phyloP scores from a whole-genome alignment of 2,329 filamentous ascomycete genomes.

The Botrytis sinoallii region DNA sequence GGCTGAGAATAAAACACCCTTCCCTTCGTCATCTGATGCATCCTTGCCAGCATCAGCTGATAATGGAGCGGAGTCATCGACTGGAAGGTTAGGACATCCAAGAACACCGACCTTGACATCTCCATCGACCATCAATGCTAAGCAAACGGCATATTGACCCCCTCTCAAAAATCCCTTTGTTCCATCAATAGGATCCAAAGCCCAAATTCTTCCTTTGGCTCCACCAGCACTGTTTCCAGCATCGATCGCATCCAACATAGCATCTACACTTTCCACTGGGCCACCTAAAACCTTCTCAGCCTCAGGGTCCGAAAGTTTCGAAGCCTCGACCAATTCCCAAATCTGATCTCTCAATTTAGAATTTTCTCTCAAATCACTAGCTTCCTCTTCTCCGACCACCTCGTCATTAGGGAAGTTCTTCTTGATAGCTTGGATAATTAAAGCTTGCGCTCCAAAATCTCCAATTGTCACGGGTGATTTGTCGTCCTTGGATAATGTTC shows the following conservation, averaged over 20 bases:
- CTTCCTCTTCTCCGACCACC: slow-evolving; percentile 94
- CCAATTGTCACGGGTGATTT: slow-evolving; percentile 96
- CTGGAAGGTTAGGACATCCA: slow-evolving; percentile 90
- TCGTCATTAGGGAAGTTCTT: slow-evolving; percentile 87
- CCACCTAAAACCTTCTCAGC: slow-evolving; percentile 69
- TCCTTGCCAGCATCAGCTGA: slow-evolving; percentile 70
- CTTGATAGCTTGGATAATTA: slow-evolving; percentile 88
- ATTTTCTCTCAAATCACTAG: slow-evolving; percentile 72
- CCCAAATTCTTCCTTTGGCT: slow-evolving; percentile 79
- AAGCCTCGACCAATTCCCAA: slow-evolving; percentile 76
- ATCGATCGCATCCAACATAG: slow-evolving; percentile 67
- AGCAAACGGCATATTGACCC: slow-evolving; percentile 94
- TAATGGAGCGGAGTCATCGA: slow-evolving; percentile 73
- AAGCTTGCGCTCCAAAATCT: slow-evolving; percentile 94
- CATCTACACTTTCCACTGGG: slow-evolving; percentile 60
- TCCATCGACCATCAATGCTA: slow-evolving; percentile 88
- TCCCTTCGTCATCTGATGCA: slow-evolving; percentile 69
- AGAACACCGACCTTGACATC: slow-evolving; percentile 92
- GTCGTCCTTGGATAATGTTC: slow-evolving; percentile 91
- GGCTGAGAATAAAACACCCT: slow-evolving; percentile 85
- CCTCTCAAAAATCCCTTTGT: slow-evolving; percentile 96
- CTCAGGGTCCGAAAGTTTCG: slow-evolving; percentile 62
- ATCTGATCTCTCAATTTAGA: slow-evolving; percentile 68
- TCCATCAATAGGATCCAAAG: slow-evolving; percentile 94
- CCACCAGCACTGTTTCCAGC: slow-evolving; percentile 69